Evolutionary conservation across 345 rosid genomes (phyloP).

Genomic region (Gossypium rotundifolium): DNA sequence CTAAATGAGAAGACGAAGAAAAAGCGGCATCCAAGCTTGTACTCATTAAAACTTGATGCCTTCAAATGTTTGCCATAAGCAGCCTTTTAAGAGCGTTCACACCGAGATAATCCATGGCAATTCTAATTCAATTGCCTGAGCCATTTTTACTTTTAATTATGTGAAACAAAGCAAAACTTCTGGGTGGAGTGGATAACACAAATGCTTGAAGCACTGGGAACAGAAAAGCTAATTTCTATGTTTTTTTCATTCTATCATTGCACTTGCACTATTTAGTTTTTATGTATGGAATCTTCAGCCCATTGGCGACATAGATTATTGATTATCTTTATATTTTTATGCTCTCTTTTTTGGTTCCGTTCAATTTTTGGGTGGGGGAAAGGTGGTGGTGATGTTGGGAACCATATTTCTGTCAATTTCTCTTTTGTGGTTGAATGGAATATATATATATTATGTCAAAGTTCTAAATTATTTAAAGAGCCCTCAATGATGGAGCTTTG

Average conservation of each 20-base stretch:
- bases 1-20: slow-evolving; percentile 23
- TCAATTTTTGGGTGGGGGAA: neutral
- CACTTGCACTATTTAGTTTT: slow-evolving; percentile 17
- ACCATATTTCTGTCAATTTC: neutral
- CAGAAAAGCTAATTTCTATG: slow-evolving; percentile 14
- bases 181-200: slow-evolving; percentile 17
- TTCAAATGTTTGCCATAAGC: slow-evolving; percentile 1
- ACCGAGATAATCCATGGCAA: neutral
- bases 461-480: neutral
- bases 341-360: neutral
- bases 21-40: too few relatives aligned
- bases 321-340: neutral
- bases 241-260: slow-evolving; percentile 7
- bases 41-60: neutral
- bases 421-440: too few relatives aligned
- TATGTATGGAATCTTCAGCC: slow-evolving; percentile 10
- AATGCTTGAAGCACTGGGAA: slow-evolving; percentile 5
- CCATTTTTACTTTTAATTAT: neutral
- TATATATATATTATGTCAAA: neutral
- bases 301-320: slow-evolving; percentile 8
- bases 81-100: neutral
- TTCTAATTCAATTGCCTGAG: neutral
- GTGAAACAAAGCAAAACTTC: neutral
- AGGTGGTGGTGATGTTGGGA: too few relatives aligned
- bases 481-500: neutral